Evolutionary conservation across 352 stramenopile genomes (phyloP).

Genomic region (Thraustochytrium striatum): DNA sequence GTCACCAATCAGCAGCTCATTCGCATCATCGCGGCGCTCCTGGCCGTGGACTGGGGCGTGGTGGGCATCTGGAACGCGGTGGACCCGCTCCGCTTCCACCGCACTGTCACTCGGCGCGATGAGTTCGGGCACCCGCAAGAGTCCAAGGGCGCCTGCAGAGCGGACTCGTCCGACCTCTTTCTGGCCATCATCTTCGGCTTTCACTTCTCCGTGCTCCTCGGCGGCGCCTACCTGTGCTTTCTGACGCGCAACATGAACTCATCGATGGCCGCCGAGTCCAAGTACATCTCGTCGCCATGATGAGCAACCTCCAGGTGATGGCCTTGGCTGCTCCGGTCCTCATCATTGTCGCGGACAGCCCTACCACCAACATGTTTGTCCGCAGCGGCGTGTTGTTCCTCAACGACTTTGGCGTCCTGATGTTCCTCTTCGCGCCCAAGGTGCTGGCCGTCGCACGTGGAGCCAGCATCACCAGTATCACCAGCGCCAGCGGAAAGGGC

Average conservation of each 20-base stretch:
- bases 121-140: neutral
- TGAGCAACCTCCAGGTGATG: conserved; percentile 21
- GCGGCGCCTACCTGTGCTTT: neutral
- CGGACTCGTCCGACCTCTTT: neutral
- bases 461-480: too few relatives aligned
- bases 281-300: neutral
- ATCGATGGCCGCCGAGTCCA: neutral
- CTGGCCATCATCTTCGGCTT: neutral
- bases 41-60: neutral
- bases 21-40: neutral
- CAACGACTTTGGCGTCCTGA: conserved; percentile 8
- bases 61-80: neutral
- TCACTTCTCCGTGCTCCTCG: neutral
- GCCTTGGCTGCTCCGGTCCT: conserved; percentile 34
- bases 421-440: neutral
- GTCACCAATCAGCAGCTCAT: neutral
- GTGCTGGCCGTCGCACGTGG: neutral
- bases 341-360: neutral
- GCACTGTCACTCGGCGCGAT: neutral
- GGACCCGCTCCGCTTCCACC: neutral
- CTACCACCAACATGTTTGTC: neutral
- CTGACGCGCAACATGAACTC: neutral
- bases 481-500: too few relatives aligned
- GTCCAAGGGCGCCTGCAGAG: neutral
- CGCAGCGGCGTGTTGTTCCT: neutral